These are phyloP conservation scores for Paralagenidium karlingii DNA, from an alignment of 352 stramenopile species.

Conservation along the genomic window DNA sequence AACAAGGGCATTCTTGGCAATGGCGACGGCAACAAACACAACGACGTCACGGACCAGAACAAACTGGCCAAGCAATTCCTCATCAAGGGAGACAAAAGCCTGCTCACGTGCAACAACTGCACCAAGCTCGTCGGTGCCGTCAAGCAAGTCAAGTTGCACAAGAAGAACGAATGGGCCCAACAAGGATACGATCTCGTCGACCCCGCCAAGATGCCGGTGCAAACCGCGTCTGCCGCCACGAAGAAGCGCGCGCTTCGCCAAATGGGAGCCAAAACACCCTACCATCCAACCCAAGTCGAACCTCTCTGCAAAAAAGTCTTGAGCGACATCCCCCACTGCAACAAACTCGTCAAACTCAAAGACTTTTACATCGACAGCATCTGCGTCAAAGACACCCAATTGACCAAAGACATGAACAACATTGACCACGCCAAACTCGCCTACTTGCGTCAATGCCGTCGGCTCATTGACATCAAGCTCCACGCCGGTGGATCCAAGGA, in stretches of 20 bases:
- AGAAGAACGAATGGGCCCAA: not conserved
- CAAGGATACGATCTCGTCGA: not conserved
- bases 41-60: constrained; percentile 1
- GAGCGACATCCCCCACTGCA: not conserved
- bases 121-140: no score
- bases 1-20: constrained; percentile 3
- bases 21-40: constrained; percentile 1
- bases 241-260: not conserved
- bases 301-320: constrained; percentile 1
- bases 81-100: not conserved
- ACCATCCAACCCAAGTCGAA: not conserved
- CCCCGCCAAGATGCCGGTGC: not conserved
- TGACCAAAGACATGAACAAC: not conserved
- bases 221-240: no score
- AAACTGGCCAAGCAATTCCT: not conserved
- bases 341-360: not conserved
- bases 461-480: not conserved
- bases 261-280: not conserved
- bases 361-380: not conserved
- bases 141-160: not conserved
- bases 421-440: constrained; percentile 1
- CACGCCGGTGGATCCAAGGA: no score
- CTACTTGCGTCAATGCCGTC: constrained; percentile 2
- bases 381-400: not conserved
- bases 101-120: constrained; percentile 2